Conservation (phyloP, 768 basidiomycete genomes). For the Boletus edulis region DNA sequence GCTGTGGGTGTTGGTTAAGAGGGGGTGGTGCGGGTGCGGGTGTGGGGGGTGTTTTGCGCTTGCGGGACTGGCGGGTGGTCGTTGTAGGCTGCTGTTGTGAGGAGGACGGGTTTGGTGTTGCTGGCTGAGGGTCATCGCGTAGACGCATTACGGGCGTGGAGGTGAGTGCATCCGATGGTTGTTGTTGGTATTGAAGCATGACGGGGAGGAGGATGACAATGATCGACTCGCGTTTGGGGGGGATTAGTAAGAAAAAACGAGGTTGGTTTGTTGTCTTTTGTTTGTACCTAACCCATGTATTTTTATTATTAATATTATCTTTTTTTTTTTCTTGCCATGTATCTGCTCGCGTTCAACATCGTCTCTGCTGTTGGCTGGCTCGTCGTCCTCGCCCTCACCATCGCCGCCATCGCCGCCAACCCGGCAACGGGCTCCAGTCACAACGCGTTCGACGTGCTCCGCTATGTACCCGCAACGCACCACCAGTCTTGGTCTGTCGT, state of each 20-base stretch:
- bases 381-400: slow-evolving; percentile 58
- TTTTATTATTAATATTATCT: background rate
- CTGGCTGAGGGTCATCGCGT: slow-evolving; percentile 48
- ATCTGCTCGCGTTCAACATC: slow-evolving; percentile 78
- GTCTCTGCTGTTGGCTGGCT: slow-evolving; percentile 75
- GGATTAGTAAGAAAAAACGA: slow-evolving; percentile 37
- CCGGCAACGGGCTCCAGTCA: slow-evolving; percentile 16
- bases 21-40: slow-evolving; percentile 16
- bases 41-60: slow-evolving; percentile 67
- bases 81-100: slow-evolving; percentile 11
- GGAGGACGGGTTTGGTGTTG: slow-evolving; percentile 9
- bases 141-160: slow-evolving; percentile 49
- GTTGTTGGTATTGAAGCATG: slow-evolving; percentile 32
- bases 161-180: slow-evolving; percentile 16
- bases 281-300: slow-evolving; percentile 7
- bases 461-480: slow-evolving; percentile 44
- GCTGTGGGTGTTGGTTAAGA: slow-evolving; percentile 29
- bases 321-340: slow-evolving; percentile 29
- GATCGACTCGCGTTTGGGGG: slow-evolving; percentile 32
- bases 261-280: slow-evolving; percentile 18
- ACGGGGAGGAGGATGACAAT: slow-evolving; percentile 18
- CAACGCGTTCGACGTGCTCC: slow-evolving; percentile 34
- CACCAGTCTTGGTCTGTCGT: slow-evolving; percentile 58
- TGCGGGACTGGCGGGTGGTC: slow-evolving; percentile 40
- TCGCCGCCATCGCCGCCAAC: slow-evolving; percentile 39